Evolutionary conservation across 306 rosid species (phyloP).

Genomic region (Acmispon strigosus): DNA sequence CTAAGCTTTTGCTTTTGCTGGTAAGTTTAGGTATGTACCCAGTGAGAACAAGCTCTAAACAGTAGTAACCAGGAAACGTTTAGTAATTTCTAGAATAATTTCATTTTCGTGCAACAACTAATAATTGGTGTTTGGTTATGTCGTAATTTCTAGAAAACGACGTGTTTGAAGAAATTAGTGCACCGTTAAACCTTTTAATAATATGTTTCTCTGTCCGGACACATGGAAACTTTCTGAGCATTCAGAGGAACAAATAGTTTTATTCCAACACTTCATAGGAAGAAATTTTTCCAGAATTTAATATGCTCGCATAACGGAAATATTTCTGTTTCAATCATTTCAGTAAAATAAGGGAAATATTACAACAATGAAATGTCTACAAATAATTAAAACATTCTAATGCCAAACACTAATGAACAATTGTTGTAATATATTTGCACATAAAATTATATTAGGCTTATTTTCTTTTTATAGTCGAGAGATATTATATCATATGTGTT

Average conservation of each 20-base stretch:
- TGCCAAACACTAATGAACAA: background rate
- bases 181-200: background rate
- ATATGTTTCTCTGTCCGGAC: background rate
- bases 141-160: slow-evolving; percentile 5
- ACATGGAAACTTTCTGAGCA: slow-evolving; percentile 5
- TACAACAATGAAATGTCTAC: background rate
- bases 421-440: background rate
- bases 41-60: background rate
- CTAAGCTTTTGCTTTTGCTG: too few relatives aligned
- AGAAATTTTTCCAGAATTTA: background rate
- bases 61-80: background rate
- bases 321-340: background rate
- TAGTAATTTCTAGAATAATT: background rate
- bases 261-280: background rate
- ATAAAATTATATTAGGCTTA: too few relatives aligned
- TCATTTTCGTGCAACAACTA: slow-evolving; percentile 18
- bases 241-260: background rate
- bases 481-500: too few relatives aligned
- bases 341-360: background rate
- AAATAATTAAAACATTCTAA: background rate
- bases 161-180: background rate
- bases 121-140: slow-evolving; percentile 17
- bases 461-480: too few relatives aligned
- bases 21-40: background rate
- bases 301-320: background rate